A percentile compares a stretch with the other conserved stretches of the same genome.
Evolutionary conservation across 2,329 filamentous ascomycete genomes (phyloP).

Genomic region (Aureobasidium sp.): DNA sequence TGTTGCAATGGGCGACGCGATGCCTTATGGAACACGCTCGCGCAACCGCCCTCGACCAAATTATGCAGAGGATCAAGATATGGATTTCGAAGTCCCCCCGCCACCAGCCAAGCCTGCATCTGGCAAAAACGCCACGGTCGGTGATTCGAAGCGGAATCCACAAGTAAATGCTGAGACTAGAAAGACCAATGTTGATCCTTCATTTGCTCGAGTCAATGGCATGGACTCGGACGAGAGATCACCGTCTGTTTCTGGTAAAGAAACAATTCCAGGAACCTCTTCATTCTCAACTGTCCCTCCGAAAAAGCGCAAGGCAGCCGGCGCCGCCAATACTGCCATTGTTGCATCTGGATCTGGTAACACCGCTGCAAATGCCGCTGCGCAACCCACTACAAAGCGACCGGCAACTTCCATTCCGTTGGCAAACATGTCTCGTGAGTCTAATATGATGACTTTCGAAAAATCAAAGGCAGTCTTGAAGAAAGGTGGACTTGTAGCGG

Average conservation of each 20-base stretch:
- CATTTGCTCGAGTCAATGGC: background rate
- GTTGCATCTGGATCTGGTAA: conserved; percentile 17
- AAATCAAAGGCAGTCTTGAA: conserved; percentile 59
- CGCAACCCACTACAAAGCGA: conserved; percentile 18
- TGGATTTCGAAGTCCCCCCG: conserved; percentile 67
- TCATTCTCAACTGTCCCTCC: conserved; percentile 49
- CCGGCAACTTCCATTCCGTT: conserved; percentile 28
- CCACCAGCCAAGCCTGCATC: conserved; percentile 46
- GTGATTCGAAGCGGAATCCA: conserved; percentile 40
- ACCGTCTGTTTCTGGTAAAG: conserved; percentile 15
- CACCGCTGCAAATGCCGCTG: conserved; percentile 15
- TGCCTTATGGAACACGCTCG: conserved; percentile 85
- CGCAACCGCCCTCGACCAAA: conserved; percentile 85
- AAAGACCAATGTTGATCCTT: conserved; percentile 16
- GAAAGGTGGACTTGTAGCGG: conserved; percentile 71
- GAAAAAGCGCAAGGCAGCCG: conserved; percentile 79
- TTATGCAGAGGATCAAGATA: conserved; percentile 80
- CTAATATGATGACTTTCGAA: conserved; percentile 86
- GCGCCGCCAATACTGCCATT: conserved; percentile 20
- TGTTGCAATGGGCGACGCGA: conserved; percentile 32
- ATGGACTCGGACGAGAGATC: background rate
- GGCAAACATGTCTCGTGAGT: conserved; percentile 46
- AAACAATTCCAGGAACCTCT: conserved; percentile 43
- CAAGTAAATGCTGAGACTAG: conserved; percentile 33
- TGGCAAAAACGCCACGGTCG: conserved; percentile 9